Conservation (phyloP, 768 basidiomycete genomes). For the Rhodotorula kratochvilovae region DNA sequence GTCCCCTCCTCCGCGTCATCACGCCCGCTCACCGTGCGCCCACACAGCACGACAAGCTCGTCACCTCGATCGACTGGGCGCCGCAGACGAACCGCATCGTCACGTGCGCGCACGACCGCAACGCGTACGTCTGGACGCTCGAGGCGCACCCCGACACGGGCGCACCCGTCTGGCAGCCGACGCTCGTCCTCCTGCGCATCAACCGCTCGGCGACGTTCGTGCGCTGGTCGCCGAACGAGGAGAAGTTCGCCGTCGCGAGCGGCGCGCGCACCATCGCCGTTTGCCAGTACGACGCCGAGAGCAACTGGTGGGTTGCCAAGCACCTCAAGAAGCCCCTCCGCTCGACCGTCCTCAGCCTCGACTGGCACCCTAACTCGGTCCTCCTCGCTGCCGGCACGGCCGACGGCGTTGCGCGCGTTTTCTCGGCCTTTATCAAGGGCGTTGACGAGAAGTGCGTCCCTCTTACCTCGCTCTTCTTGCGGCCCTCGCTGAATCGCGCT, state of each 20-base stretch:
- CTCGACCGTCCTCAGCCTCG: constrained; percentile 85
- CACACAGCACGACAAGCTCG: constrained; percentile 85
- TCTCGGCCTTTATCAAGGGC: constrained; percentile 98
- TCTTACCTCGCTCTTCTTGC: background rate
- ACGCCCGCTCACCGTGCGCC: background rate
- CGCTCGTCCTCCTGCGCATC: constrained; percentile 87
- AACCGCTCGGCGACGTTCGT: constrained; percentile 94
- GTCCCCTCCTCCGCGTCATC: constrained; percentile 10
- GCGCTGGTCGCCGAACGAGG: constrained; percentile 92
- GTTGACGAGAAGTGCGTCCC: constrained; percentile 74
- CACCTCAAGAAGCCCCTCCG: constrained; percentile 95
- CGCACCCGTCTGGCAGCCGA: constrained; percentile 80
- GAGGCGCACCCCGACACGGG: constrained; percentile 69
- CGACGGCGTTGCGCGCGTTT: constrained; percentile 94
- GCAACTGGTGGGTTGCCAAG: constrained; percentile 98
- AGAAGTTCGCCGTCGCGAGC: constrained; percentile 97
- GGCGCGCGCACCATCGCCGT: constrained; percentile 94
- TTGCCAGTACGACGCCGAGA: constrained; percentile 94
- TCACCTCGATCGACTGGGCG: constrained; percentile 99
- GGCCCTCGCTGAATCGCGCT: constrained; percentile 3
- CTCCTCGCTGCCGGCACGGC: constrained; percentile 94
- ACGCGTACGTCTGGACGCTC: constrained; percentile 97
- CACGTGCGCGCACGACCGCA: constrained; percentile 96
- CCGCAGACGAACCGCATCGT: constrained; percentile 94
- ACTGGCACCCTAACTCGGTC: constrained; percentile 99